A percentile compares a stretch with the other conserved stretches of the same genome.
Conservation (phyloP, 257 asterid genomes). For the Galeopsis tetrahit region DNA sequence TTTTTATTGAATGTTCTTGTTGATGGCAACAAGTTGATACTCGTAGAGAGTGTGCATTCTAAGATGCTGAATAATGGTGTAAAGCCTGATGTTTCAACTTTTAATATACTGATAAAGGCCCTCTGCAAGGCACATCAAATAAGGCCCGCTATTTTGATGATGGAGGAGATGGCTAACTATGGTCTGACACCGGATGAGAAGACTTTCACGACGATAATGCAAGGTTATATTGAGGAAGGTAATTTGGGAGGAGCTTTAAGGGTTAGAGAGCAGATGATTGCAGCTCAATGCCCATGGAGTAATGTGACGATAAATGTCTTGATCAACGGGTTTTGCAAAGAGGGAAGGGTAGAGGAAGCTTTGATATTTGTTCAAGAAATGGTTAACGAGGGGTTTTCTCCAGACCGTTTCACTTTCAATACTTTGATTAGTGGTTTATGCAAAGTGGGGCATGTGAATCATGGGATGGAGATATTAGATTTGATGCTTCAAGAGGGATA, state of each 20-base stretch:
- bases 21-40: constrained; percentile 75
- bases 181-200: constrained; percentile 82
- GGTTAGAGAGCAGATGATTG: constrained; percentile 76
- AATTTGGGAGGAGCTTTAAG: constrained; percentile 80
- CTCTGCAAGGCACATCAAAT: constrained; percentile 88
- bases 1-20: constrained; percentile 80
- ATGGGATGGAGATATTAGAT: constrained; percentile 79
- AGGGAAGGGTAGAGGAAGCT: constrained; percentile 73
- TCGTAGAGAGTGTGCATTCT: constrained; percentile 78
- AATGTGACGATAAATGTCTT: constrained; percentile 71
- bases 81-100: constrained; percentile 80
- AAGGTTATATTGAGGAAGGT: constrained; percentile 84
- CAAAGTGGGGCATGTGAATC: constrained; percentile 75
- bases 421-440: constrained; percentile 82
- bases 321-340: constrained; percentile 84
- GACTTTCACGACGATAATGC: constrained; percentile 88
- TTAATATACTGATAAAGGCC: constrained; percentile 85
- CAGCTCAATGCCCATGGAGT: constrained; percentile 61
- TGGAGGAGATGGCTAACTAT: constrained; percentile 87
- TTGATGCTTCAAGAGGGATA: constrained; percentile 84
- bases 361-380: constrained; percentile 68
- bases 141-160: constrained; percentile 86
- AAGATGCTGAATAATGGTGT: constrained; percentile 60
- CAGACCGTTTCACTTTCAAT: constrained; percentile 75
- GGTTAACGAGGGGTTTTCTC: constrained; percentile 68